Percentiles rank a stretch among this genome's conserved stretches.
These are phyloP conservation scores for Xylariaceae sp. DNA, from an alignment of 2,329 filamentous ascomycete genomes.

Conservation along the genomic window DNA sequence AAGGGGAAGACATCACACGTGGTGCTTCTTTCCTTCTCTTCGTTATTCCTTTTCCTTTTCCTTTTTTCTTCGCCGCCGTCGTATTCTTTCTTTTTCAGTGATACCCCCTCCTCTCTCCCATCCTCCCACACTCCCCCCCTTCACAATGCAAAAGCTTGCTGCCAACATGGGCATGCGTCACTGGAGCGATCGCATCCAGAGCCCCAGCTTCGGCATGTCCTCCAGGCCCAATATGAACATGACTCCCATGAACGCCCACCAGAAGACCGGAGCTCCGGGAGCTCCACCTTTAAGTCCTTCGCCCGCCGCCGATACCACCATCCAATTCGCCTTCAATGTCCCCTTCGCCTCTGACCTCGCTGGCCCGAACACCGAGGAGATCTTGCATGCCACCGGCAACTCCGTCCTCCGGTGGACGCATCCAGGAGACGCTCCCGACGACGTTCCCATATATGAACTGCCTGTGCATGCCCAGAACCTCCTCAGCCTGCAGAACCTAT, in stretches of 20 bases:
- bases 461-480: slow-evolving; percentile 90
- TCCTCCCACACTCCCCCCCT: slow-evolving; percentile 17
- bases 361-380: slow-evolving; percentile 89
- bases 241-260: slow-evolving; percentile 51
- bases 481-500: slow-evolving; percentile 70
- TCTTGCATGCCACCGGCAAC: slow-evolving; percentile 84
- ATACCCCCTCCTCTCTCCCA: slow-evolving; percentile 19
- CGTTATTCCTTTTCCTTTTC: slow-evolving; percentile 25
- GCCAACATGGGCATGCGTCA: slow-evolving; percentile 69
- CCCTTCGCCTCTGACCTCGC: slow-evolving; percentile 89
- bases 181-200: slow-evolving; percentile 63
- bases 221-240: slow-evolving; percentile 51
- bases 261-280: slow-evolving; percentile 49
- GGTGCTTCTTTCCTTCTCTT: slow-evolving; percentile 27
- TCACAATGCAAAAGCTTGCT: slow-evolving; percentile 61
- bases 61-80: slow-evolving; percentile 20
- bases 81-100: slow-evolving; percentile 23
- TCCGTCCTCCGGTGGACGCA: slow-evolving; percentile 92
- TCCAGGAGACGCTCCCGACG: slow-evolving; percentile 77
- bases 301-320: slow-evolving; percentile 66
- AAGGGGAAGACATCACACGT: slow-evolving; percentile 24
- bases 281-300: slow-evolving; percentile 59
- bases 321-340: slow-evolving; percentile 95
- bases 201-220: slow-evolving; percentile 60
- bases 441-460: slow-evolving; percentile 78